These are phyloP conservation scores for Tolypocladium sp. DNA, from an alignment of 2,329 filamentous ascomycete species.

Conservation along the genomic window DNA sequence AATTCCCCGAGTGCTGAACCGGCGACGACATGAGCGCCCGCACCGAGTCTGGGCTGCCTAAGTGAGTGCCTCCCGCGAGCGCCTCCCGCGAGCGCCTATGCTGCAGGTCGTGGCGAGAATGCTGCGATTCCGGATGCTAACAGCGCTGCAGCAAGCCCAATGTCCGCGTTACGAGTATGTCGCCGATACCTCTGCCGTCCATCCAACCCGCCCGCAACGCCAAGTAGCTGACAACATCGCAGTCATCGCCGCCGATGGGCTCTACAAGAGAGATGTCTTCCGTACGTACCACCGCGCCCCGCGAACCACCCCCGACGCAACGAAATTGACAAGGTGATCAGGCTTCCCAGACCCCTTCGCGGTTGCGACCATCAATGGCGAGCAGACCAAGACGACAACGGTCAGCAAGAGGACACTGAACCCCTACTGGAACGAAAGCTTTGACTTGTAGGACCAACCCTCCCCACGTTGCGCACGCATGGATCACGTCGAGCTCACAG, in stretches of 20 bases:
- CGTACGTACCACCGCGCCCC: conserved; percentile 50
- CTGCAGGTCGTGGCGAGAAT: neutral
- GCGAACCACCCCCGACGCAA: neutral
- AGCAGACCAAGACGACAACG: conserved; percentile 95
- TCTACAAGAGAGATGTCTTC: conserved; percentile 99
- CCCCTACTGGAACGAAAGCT: conserved; percentile 99
- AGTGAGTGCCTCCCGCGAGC: conserved; percentile 22
- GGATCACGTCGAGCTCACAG: neutral
- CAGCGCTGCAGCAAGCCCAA: conserved; percentile 60
- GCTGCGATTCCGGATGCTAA: conserved; percentile 15
- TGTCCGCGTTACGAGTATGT: conserved; percentile 84
- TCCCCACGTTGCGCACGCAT: conserved; percentile 2
- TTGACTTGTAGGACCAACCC: conserved; percentile 71
- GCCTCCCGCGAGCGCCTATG: neutral
- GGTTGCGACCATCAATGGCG: conserved; percentile 91
- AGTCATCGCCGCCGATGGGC: conserved; percentile 97
- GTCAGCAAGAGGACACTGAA: conserved; percentile 97
- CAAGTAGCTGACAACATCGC: conserved; percentile 25
- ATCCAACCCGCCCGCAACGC: conserved; percentile 3
- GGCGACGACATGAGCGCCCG: conserved; percentile 17
- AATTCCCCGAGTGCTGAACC: neutral
- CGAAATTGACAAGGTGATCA: conserved; percentile 30
- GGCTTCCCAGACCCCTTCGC: conserved; percentile 97
- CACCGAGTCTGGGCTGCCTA: conserved; percentile 25
- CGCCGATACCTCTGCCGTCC: conserved; percentile 6